A percentile compares a stretch with the other conserved stretches of the same genome.
Conservation (phyloP, 2,329 filamentous ascomycete genomes). For the Gliomastix tumulicola region DNA sequence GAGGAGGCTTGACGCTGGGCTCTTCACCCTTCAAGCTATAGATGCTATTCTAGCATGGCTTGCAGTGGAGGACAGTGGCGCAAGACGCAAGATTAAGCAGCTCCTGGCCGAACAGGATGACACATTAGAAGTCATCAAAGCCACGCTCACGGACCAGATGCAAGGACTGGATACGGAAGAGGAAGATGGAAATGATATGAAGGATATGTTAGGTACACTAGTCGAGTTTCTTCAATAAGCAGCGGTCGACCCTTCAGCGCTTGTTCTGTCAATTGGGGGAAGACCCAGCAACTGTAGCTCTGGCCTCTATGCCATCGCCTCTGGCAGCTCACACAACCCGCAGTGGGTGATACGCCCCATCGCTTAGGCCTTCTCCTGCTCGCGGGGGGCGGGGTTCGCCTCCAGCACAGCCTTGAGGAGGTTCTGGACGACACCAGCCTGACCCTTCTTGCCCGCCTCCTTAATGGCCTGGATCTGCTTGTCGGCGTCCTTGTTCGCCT, state of each 20-base stretch:
- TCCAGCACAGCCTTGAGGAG: constrained; percentile 80
- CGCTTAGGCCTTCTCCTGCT: constrained; percentile 14
- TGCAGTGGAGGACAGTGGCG: constrained; percentile 78
- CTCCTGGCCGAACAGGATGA: constrained; percentile 65
- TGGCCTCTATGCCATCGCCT: too few species aligned
- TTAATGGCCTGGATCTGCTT: constrained; percentile 77
- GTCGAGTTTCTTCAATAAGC: constrained; percentile 38
- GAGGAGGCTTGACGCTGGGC: constrained; percentile 70
- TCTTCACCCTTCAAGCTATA: constrained; percentile 76
- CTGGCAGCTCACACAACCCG: too few species aligned
- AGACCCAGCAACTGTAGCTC: too few species aligned
- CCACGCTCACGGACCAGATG: constrained; percentile 58
- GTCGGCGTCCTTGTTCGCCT: constrained; percentile 77
- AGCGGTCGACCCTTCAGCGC: too few species aligned
- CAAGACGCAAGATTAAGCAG: constrained; percentile 54
- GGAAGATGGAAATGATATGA: constrained; percentile 49
- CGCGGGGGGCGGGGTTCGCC: constrained; percentile 57
- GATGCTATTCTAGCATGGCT: constrained; percentile 88
- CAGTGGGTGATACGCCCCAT: not conserved
- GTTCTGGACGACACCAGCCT: constrained; percentile 73
- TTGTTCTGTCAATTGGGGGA: too few species aligned
- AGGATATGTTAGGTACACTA: constrained; percentile 48
- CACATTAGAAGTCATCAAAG: constrained; percentile 52
- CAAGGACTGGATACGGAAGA: constrained; percentile 48
- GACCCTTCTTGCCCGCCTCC: constrained; percentile 70